phyloP scores from a whole-genome alignment of 768 basidiomycete genomes.

The Multifurca ochricompacta region DNA sequence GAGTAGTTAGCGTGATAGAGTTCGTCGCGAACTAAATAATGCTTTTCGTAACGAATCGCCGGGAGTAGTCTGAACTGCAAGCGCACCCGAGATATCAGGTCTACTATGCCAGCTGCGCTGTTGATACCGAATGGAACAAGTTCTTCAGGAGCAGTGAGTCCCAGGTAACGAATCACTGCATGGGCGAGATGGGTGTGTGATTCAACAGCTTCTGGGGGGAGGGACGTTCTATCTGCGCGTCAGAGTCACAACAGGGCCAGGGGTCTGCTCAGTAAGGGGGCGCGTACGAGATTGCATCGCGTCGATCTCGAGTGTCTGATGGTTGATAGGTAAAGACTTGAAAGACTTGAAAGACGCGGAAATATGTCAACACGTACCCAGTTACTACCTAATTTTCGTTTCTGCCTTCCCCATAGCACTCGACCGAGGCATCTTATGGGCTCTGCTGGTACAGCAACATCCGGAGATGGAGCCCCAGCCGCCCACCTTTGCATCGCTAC shows the following conservation, averaged over 20 bases:
- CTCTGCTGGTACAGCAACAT: conserved; percentile 56
- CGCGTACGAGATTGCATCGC: conserved; percentile 70
- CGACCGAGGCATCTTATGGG: conserved; percentile 74
- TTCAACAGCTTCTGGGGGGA: conserved; percentile 43
- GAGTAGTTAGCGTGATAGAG: conserved; percentile 77
- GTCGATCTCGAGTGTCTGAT: conserved; percentile 55
- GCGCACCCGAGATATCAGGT: conserved; percentile 63
- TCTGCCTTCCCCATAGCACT: conserved; percentile 58
- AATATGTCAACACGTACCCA: conserved; percentile 42
- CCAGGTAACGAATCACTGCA: conserved; percentile 64
- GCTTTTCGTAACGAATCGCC: neutral
- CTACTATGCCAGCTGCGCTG: conserved; percentile 56
- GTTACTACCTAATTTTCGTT: conserved; percentile 41
- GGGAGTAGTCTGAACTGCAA: neutral
- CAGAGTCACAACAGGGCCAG: neutral
- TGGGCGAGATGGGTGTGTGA: conserved; percentile 66
- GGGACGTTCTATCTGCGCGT: conserved; percentile 46
- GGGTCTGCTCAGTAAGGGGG: neutral
- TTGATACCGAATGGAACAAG: conserved; percentile 49
- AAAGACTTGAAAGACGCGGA: neutral
- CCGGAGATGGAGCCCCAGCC: conserved; percentile 39
- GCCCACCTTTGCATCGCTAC: conserved; percentile 53
- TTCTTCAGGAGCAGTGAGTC: conserved; percentile 49
- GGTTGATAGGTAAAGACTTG: conserved; percentile 4
- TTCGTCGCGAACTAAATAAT: conserved; percentile 76